Evolutionary conservation across 805 yeast genomes (phyloP), one percentile per base, ranked within the genome.

Genomic region (Metschnikowia baotianmanensis): DNA sequence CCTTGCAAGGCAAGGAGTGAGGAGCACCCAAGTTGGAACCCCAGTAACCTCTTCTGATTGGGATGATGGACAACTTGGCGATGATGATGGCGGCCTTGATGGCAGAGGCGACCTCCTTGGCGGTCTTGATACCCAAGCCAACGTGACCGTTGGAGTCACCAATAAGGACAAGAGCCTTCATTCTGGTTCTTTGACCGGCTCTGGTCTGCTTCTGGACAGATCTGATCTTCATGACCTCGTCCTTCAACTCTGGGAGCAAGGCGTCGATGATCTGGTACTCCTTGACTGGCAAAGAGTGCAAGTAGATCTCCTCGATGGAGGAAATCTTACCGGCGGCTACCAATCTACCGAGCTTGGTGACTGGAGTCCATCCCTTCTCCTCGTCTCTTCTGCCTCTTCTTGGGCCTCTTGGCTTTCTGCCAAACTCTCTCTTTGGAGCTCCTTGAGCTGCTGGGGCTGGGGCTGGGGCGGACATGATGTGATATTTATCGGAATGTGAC

Each of bases 11-110:
- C 70, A 91, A 84, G 59, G 99, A 86, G 86, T 93, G 99, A 70
- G 99, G 99, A 76, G 86, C 85, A 84, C 99, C 99, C 76, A 93
- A 86, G 83, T 89, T 88, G 74, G 96, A 77, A 78, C 99, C 99
- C 99, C 99, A 93, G 93, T 93, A 93, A 82, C 99, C 99, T 84
- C 99, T 89, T 85, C 99, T 91, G 80, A 93, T 91, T 72, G 99
- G 99, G 72, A 93, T 89, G 76, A 93, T 85, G 61, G 96, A 85
- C 69, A 93, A 83, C 83, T 93, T 93, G 74, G 99, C 99, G 71
- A 93, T 89, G 82, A 89, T 82, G 80, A 93, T 91, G 65, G 98
- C 99, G 65, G 98, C 96, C 80, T 96, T 89, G 81, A 93, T 93
- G 72, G 99, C 98, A 67, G 97, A 89, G 65, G 99, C 99, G 69